phyloP scores from a whole-genome alignment of 2,329 filamentous ascomycete species.

The Stachybotrys chartarum region DNA sequence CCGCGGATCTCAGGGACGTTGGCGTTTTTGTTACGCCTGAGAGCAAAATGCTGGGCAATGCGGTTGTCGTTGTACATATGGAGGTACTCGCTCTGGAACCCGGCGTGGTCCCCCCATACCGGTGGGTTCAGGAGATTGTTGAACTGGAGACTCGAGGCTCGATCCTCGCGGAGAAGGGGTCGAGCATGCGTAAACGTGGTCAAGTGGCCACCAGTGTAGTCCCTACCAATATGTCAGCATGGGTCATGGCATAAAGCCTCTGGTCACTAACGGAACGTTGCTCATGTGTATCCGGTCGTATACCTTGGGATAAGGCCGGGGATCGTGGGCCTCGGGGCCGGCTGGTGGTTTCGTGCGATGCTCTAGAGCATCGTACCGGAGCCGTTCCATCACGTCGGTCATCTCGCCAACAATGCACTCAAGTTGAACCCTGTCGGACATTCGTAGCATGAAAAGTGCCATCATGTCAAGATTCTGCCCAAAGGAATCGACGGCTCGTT shows the following conservation, averaged over 20 bases:
- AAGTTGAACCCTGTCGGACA: conserved; percentile 4
- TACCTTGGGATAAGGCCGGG: conserved; percentile 12
- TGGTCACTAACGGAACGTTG: conserved; percentile 20
- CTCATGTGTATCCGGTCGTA: conserved; percentile 22
- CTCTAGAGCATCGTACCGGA: conserved; percentile 15
- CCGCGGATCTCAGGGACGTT: neutral
- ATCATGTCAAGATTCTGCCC: neutral
- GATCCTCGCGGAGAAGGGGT: conserved; percentile 15
- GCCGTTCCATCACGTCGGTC: conserved; percentile 19
- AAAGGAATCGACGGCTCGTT: too few species aligned
- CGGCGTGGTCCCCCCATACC: conserved; percentile 12
- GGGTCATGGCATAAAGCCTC: neutral
- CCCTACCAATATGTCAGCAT: conserved; percentile 7
- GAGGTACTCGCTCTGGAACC: conserved; percentile 20
- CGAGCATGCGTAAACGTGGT: conserved; percentile 12
- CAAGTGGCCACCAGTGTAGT: conserved; percentile 21
- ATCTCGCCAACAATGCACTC: conserved; percentile 22
- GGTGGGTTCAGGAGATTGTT: conserved; percentile 18
- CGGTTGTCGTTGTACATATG: conserved; percentile 16
- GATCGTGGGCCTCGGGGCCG: conserved; percentile 5
- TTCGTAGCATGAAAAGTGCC: neutral
- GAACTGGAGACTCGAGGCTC: conserved; percentile 14
- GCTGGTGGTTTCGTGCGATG: conserved; percentile 3
- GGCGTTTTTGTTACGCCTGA: conserved; percentile 3
- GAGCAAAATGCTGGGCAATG: conserved; percentile 16